phyloP scores from a whole-genome alignment of 192 early-diverging fungal species.

The Coemansia javaensis region DNA sequence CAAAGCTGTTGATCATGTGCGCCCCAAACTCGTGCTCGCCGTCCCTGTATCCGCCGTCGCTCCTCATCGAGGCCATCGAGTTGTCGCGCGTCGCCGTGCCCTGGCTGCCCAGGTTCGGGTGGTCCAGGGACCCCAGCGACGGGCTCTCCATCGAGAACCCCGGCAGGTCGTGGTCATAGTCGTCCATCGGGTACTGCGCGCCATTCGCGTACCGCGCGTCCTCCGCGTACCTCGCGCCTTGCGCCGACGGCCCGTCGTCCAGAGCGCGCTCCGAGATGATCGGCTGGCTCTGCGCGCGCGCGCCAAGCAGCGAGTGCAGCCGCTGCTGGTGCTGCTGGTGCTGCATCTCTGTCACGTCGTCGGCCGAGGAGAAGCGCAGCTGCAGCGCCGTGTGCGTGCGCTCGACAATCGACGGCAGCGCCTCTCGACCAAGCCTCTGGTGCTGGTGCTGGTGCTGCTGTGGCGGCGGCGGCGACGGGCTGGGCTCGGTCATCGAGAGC shows the following conservation, averaged over 20 bases:
- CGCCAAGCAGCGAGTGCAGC: neutral
- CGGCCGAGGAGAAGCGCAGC: conserved; percentile 12
- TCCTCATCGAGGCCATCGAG: conserved; percentile 10
- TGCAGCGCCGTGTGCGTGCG: conserved; percentile 26
- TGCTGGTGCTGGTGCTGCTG: neutral
- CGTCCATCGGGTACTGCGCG: neutral
- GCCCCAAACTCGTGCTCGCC: conserved; percentile 4
- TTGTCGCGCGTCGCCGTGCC: conserved; percentile 8
- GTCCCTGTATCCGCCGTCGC: neutral
- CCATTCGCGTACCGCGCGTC: conserved; percentile 48
- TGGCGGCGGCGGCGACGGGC: conserved; percentile 6
- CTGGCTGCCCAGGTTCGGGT: conserved; percentile 48
- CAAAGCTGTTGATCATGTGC: conserved; percentile 15
- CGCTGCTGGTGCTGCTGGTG: neutral
- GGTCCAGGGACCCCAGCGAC: conserved; percentile 37
- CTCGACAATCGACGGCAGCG: conserved; percentile 20
- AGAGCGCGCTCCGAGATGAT: conserved; percentile 51
- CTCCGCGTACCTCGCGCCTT: too few species aligned
- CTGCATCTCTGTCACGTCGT: neutral
- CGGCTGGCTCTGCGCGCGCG: conserved; percentile 52
- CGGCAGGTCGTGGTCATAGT: conserved; percentile 2
- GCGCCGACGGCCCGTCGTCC: conserved; percentile 56
- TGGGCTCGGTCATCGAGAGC: conserved; percentile 4
- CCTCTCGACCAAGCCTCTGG: too few species aligned
- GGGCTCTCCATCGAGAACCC: conserved; percentile 9